These are phyloP conservation scores for Isoetes taiwanensis DNA, from an alignment of 75 land plant species.

Conservation along the genomic window DNA sequence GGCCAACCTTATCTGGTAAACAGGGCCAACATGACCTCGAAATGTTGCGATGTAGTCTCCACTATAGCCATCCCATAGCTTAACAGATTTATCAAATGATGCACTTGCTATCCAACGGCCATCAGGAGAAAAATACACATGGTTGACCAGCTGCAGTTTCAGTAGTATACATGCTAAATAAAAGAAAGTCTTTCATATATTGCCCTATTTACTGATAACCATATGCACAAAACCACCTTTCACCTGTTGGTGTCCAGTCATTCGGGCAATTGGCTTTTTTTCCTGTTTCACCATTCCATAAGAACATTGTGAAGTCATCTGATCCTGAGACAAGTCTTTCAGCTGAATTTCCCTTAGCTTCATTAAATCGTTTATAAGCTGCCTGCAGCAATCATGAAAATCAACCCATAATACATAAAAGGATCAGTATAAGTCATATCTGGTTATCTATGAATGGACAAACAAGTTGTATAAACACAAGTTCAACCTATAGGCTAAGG, in stretches of 20 bases:
- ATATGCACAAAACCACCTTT: not conserved
- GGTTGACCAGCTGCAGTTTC: slow-evolving; percentile 73
- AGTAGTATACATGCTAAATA: not conserved
- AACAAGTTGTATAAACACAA: no score
- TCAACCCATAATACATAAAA: no score
- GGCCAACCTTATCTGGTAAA: slow-evolving; percentile 78
- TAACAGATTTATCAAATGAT: slow-evolving; percentile 96
- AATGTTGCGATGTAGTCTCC: slow-evolving; percentile 85
- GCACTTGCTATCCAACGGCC: slow-evolving; percentile 99
- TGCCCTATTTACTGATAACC: not conserved
- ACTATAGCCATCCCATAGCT: slow-evolving; percentile 90
- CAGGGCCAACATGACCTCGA: slow-evolving; percentile 96
- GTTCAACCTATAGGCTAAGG: no score
- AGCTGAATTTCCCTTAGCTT: slow-evolving; percentile 68
- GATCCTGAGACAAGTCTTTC: slow-evolving; percentile 95
- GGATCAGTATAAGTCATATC: no score
- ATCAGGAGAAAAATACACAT: slow-evolving; percentile 98
- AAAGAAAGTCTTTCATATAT: not conserved
- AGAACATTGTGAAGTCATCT: slow-evolving; percentile 96
- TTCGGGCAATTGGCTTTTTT: slow-evolving; percentile 86
- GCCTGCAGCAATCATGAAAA: slow-evolving; percentile 39
- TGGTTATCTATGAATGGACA: no score
- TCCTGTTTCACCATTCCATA: slow-evolving; percentile 85
- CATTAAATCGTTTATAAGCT: slow-evolving; percentile 62
- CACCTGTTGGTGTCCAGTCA: slow-evolving; percentile 99